Percentiles rank a stretch among this genome's conserved stretches.
Conservation (phyloP, 768 basidiomycete species). For the Pulveroboletus sp. region DNA sequence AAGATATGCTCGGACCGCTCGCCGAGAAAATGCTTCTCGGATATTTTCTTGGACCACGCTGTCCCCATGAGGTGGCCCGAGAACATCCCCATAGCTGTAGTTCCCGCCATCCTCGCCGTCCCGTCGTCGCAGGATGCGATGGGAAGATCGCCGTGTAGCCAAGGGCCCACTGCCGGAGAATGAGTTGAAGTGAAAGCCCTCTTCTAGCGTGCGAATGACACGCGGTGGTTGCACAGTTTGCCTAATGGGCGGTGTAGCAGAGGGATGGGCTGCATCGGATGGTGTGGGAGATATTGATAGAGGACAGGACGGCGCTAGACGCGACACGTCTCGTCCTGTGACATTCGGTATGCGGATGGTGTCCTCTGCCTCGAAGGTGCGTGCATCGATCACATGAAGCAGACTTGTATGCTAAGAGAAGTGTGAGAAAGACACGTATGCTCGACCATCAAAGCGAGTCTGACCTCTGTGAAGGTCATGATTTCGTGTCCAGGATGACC, state of each 20-base stretch:
- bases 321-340: conserved; percentile 15
- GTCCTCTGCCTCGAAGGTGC: conserved; percentile 77
- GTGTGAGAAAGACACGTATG: conserved; percentile 6
- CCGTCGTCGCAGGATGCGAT: conserved; percentile 18
- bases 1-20: conserved; percentile 39
- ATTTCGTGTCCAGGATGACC: conserved; percentile 58
- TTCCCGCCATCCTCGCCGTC: conserved; percentile 31
- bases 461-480: conserved; percentile 86
- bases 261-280: conserved; percentile 7
- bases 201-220: conserved; percentile 49
- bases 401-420: conserved; percentile 66
- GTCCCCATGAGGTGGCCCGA: conserved; percentile 56
- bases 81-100: conserved; percentile 40
- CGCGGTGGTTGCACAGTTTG: conserved; percentile 24
- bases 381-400: conserved; percentile 81
- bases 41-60: conserved; percentile 52
- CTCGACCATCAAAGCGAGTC: conserved; percentile 13
- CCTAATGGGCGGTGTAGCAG: conserved; percentile 12
- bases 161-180: conserved; percentile 10
- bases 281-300: conserved; percentile 7
- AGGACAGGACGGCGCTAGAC: conserved; percentile 9
- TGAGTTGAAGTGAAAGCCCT: conserved; percentile 45
- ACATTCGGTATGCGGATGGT: conserved; percentile 54
- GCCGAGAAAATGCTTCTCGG: conserved; percentile 48
- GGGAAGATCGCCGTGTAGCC: conserved; percentile 18